phyloP scores from a whole-genome alignment of 768 basidiomycete genomes.

The Boletus reticuloceps region DNA sequence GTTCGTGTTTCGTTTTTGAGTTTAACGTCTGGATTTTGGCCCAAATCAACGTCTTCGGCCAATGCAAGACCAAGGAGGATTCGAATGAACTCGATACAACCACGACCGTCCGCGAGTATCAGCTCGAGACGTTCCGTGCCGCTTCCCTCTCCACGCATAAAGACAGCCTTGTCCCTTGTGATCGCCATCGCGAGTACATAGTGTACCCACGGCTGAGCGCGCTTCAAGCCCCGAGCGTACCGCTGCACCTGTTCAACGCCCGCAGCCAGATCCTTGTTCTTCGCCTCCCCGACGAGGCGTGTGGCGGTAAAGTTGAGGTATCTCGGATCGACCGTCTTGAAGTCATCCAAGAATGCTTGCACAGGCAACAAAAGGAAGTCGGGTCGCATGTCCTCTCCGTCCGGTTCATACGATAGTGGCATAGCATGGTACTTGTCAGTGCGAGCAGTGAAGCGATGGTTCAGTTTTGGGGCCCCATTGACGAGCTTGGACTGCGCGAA shows the following conservation, averaged over 20 bases:
- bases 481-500: background rate
- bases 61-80: background rate
- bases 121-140: background rate
- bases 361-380: slow-evolving; percentile 2
- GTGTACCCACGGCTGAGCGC: no score
- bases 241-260: no score
- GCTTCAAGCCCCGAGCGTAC: no score
- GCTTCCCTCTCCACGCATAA: slow-evolving; percentile 1
- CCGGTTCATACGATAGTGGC: background rate
- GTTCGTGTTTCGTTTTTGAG: background rate
- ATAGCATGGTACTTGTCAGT: background rate
- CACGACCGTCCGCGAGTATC: background rate
- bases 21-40: background rate
- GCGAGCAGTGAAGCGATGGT: background rate
- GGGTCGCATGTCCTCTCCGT: background rate
- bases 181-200: background rate
- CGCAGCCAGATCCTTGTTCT: slow-evolving; percentile 1
- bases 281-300: slow-evolving; percentile 7
- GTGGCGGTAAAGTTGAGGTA: background rate
- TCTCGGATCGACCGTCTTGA: background rate
- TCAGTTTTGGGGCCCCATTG: background rate
- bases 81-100: background rate
- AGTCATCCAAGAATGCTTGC: background rate
- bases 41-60: background rate
- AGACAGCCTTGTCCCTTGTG: background rate